Evolutionary conservation across 176 grass and related monocot species (phyloP).

Genomic region (Oryza glaberrima): DNA sequence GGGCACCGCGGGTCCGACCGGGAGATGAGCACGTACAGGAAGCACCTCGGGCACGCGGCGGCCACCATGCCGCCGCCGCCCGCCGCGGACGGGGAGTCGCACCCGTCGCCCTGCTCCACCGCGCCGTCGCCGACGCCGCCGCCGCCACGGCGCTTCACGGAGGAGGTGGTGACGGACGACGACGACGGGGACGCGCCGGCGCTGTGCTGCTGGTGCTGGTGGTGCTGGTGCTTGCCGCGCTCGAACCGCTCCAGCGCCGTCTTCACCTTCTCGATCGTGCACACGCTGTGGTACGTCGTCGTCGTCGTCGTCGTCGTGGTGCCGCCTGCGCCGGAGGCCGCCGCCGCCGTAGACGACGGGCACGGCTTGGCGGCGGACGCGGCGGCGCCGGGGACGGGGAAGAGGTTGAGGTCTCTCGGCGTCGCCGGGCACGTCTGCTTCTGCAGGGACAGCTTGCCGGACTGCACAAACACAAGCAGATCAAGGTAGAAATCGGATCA

Average conservation of each 20-base stretch:
- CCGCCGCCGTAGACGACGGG: background rate
- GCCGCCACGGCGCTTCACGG: constrained; percentile 50
- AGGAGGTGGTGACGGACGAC: constrained; percentile 68
- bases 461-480: constrained; percentile 32
- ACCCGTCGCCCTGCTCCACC: constrained; percentile 67
- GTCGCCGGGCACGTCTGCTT: constrained; percentile 40
- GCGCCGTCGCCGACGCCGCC: constrained; percentile 9
- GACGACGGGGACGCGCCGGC: constrained; percentile 62
- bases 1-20: constrained; percentile 81
- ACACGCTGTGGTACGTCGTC: constrained; percentile 84
- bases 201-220: constrained; percentile 19
- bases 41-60: constrained; percentile 85
- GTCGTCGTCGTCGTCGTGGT: background rate
- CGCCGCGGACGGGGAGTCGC: constrained; percentile 54
- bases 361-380: background rate
- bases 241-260: constrained; percentile 76
- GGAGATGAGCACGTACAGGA: constrained; percentile 94
- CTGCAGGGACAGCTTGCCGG: constrained; percentile 52
- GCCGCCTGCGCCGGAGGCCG: background rate
- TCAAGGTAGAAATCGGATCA: too few relatives aligned
- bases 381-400: constrained; percentile 41
- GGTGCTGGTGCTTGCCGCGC: constrained; percentile 48
- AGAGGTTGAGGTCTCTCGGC: constrained; percentile 51
- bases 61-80: constrained; percentile 59
- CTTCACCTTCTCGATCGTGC: constrained; percentile 87